Percentiles rank a stretch among this genome's conserved stretches.
These are phyloP conservation scores for Botrytis elliptica DNA, from an alignment of 2,329 filamentous ascomycete genomes.

Conservation along the genomic window DNA sequence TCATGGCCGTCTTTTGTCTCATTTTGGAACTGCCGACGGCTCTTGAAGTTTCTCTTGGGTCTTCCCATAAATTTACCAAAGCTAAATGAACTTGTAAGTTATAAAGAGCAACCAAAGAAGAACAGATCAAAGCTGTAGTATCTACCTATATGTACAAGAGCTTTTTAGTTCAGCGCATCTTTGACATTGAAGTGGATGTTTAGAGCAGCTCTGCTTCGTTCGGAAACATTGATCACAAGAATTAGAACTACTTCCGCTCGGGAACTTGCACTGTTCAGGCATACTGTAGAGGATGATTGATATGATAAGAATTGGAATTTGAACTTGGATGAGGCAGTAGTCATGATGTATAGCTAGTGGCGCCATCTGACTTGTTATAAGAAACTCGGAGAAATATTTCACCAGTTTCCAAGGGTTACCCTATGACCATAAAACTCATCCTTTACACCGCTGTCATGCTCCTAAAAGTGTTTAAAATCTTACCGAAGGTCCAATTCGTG, in stretches of 20 bases:
- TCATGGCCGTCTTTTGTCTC: background rate
- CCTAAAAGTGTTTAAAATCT: background rate
- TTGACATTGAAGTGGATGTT: slow-evolving; percentile 1
- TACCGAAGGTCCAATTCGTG: background rate
- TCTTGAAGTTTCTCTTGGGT: background rate
- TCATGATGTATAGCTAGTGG: background rate
- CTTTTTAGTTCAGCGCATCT: background rate
- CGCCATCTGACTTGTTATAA: background rate
- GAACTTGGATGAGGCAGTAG: background rate
- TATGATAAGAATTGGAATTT: background rate
- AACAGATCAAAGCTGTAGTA: background rate
- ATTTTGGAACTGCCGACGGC: background rate
- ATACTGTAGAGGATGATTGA: background rate
- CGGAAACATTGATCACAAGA: slow-evolving; percentile 6
- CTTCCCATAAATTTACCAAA: slow-evolving; percentile 2
- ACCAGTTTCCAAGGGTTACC: background rate
- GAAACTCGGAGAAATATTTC: background rate
- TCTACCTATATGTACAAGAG: background rate
- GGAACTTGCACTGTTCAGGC: background rate
- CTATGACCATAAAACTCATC: background rate
- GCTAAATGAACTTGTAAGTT: background rate
- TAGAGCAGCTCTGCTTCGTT: slow-evolving; percentile 2
- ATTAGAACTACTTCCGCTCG: background rate
- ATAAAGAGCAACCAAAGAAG: background rate
- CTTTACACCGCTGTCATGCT: background rate